Conservation (phyloP, 306 rosid species). For the Fragaria vesca region DNA sequence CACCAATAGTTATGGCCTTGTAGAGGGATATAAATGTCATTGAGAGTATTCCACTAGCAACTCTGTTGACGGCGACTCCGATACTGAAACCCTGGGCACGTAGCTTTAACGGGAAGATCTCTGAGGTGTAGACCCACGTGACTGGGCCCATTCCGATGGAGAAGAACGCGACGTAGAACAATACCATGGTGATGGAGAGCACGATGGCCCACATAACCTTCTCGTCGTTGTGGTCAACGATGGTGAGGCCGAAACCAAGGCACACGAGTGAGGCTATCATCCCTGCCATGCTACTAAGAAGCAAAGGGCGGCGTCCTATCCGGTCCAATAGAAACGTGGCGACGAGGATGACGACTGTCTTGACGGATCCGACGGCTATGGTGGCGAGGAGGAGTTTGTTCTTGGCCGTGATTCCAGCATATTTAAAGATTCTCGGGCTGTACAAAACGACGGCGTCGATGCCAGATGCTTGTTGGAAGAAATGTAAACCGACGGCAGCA, state of each 20-base stretch:
- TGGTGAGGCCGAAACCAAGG: slow-evolving; percentile 41
- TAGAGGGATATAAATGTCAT: slow-evolving; percentile 69
- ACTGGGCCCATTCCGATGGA: slow-evolving; percentile 88
- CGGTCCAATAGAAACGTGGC: slow-evolving; percentile 67
- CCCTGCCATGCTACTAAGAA: slow-evolving; percentile 52
- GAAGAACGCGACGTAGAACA: slow-evolving; percentile 53
- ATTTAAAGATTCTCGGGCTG: slow-evolving; percentile 59
- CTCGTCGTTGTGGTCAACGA: slow-evolving; percentile 24
- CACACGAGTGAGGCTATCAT: slow-evolving; percentile 48
- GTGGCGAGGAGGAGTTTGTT: slow-evolving; percentile 45
- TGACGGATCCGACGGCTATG: slow-evolving; percentile 69
- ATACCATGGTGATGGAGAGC: slow-evolving; percentile 37
- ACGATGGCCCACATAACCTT: slow-evolving; percentile 53
- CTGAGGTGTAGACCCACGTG: slow-evolving; percentile 69
- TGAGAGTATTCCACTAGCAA: slow-evolving; percentile 51
- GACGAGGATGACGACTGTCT: slow-evolving; percentile 54
- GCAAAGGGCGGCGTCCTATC: slow-evolving; percentile 66
- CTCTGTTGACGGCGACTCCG: slow-evolving; percentile 56
- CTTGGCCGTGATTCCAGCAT: slow-evolving; percentile 51
- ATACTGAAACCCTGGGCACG: slow-evolving; percentile 74
- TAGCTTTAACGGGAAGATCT: slow-evolving; percentile 69
- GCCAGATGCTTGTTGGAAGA: slow-evolving; percentile 75
- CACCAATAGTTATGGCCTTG: slow-evolving; percentile 54
- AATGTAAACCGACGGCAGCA: slow-evolving; percentile 57
- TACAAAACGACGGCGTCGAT: slow-evolving; percentile 76